A percentile compares a stretch with the other conserved stretches of the same genome.
These are phyloP conservation scores for Gastrolobium bilobum DNA, from an alignment of 306 rosid genomes.

Conservation along the genomic window DNA sequence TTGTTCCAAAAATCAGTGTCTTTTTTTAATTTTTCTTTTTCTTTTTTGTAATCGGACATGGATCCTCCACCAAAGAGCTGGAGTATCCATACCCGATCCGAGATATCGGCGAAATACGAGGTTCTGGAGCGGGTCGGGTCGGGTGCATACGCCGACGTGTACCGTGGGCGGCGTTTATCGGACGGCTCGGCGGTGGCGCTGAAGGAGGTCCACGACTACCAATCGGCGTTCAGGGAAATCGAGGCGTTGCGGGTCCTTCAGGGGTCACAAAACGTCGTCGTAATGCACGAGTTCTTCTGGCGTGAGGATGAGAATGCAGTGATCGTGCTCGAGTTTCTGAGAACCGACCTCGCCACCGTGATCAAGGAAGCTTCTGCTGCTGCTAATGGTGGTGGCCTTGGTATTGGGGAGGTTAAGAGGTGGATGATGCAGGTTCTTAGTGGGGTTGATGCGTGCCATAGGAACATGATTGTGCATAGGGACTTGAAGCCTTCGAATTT, in stretches of 20 bases:
- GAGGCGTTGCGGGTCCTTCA: slow-evolving; percentile 76
- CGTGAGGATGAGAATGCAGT: slow-evolving; percentile 93
- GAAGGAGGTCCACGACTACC: slow-evolving; percentile 89
- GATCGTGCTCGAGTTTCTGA: slow-evolving; percentile 79
- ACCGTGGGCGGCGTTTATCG: slow-evolving; percentile 75
- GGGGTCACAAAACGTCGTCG: slow-evolving; percentile 70
- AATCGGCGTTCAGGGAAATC: slow-evolving; percentile 84
- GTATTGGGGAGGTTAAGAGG: slow-evolving; percentile 68
- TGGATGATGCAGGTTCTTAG: slow-evolving; percentile 84
- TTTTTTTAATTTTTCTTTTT: neutral
- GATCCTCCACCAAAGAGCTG: slow-evolving; percentile 76
- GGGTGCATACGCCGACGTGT: slow-evolving; percentile 91
- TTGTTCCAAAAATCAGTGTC: neutral
- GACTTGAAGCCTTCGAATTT: slow-evolving; percentile 87
- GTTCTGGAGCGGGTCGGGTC: slow-evolving; percentile 79
- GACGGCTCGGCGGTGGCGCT: slow-evolving; percentile 79
- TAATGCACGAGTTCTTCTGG: slow-evolving; percentile 89
- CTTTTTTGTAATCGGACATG: slow-evolving; percentile 34
- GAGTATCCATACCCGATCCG: slow-evolving; percentile 91
- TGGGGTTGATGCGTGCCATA: slow-evolving; percentile 84
- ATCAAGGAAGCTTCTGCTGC: slow-evolving; percentile 56
- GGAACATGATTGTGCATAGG: slow-evolving; percentile 77
- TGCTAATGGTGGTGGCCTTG: slow-evolving; percentile 37
- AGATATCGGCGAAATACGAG: slow-evolving; percentile 74
- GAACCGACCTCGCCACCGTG: slow-evolving; percentile 68